These are phyloP conservation scores for Kodamaea fukazawae DNA, from an alignment of 805 yeast genomes.

Conservation along the genomic window DNA sequence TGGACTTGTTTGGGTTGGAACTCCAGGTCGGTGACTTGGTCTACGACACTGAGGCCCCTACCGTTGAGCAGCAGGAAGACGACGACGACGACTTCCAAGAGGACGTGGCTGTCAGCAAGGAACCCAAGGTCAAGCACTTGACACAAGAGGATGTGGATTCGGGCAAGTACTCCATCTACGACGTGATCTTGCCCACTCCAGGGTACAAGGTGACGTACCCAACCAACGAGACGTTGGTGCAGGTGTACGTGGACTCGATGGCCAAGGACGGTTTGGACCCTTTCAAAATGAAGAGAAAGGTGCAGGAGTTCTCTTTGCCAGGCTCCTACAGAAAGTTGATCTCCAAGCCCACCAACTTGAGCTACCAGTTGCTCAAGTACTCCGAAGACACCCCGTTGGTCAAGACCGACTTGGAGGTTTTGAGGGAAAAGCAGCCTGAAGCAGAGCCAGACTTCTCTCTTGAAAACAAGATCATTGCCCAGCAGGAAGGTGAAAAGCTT, in stretches of 20 bases:
- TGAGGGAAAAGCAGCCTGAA: conserved; percentile 25
- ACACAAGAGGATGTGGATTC: conserved; percentile 67
- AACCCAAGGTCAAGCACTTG: conserved; percentile 67
- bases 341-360: conserved; percentile 60
- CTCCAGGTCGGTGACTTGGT: conserved; percentile 84
- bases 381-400: conserved; percentile 68
- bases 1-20: conserved; percentile 63
- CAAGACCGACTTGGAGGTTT: conserved; percentile 67
- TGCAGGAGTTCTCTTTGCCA: conserved; percentile 84
- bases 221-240: conserved; percentile 53
- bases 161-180: conserved; percentile 65
- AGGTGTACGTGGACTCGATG: conserved; percentile 72
- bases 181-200: conserved; percentile 93
- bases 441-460: background rate
- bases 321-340: conserved; percentile 84
- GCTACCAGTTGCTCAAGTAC: conserved; percentile 63
- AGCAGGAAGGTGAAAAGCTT: conserved; percentile 42
- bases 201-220: conserved; percentile 94
- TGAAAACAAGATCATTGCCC: conserved; percentile 2
- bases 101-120: conserved; percentile 59
- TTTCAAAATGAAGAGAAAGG: conserved; percentile 75
- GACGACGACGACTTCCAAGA: conserved; percentile 61
- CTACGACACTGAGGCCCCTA: conserved; percentile 27
- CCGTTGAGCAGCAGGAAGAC: conserved; percentile 18
- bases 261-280: conserved; percentile 80